phyloP scores from a whole-genome alignment of 2,329 filamentous ascomycete species.

The Setomelanomma holmii region DNA sequence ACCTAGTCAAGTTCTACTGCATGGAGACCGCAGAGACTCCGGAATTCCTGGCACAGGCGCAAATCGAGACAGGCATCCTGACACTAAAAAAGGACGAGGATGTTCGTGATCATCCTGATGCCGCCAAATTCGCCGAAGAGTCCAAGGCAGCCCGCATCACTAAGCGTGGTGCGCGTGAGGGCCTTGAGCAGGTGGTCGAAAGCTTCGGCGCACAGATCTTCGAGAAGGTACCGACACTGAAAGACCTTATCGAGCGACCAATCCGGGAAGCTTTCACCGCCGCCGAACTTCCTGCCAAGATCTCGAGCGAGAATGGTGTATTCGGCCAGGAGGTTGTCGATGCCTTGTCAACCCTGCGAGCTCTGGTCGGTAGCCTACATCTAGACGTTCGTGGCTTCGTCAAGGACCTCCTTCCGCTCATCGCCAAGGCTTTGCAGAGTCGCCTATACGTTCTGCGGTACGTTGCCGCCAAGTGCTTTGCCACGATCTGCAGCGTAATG shows the following conservation, averaged over 20 bases:
- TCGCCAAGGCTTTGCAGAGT: constrained; percentile 87
- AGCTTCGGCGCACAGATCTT: constrained; percentile 82
- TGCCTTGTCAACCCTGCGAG: constrained; percentile 89
- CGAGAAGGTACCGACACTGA: constrained; percentile 82
- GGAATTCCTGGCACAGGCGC: constrained; percentile 85
- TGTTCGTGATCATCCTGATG: constrained; percentile 88
- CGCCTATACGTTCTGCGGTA: constrained; percentile 92
- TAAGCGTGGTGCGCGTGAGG: constrained; percentile 90
- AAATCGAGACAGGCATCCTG: constrained; percentile 79
- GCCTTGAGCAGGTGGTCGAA: constrained; percentile 82
- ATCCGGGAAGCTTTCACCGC: constrained; percentile 76
- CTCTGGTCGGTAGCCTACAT: constrained; percentile 89
- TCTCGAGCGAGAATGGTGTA: constrained; percentile 73
- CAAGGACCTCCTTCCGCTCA: constrained; percentile 80
- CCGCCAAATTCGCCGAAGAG: constrained; percentile 87
- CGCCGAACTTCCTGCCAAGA: constrained; percentile 71
- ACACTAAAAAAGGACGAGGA: constrained; percentile 98
- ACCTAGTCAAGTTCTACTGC: constrained; percentile 96
- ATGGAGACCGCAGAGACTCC: constrained; percentile 97
- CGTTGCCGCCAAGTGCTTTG: constrained; percentile 95
- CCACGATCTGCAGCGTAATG: constrained; percentile 96
- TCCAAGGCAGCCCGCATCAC: constrained; percentile 89
- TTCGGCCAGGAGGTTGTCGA: constrained; percentile 94
- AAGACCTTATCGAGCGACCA: constrained; percentile 80
- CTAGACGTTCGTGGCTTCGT: constrained; percentile 78